Evolutionary conservation across 169 alveolate species (phyloP), one percentile per base, ranked within the genome.

Genomic region (Amoebophrya sp.): DNA sequence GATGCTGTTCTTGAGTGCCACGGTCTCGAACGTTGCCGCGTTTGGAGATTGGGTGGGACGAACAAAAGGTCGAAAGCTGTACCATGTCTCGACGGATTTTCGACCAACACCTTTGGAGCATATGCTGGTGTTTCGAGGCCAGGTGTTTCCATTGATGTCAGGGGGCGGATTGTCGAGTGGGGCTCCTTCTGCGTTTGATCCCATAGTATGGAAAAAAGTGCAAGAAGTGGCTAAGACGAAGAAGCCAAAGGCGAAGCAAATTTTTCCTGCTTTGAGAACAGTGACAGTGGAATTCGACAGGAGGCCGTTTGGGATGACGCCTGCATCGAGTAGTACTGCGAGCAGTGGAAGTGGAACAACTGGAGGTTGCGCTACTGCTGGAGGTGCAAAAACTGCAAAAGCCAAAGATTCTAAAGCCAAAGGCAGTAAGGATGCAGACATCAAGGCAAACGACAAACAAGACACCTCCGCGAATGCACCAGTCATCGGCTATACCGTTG

Each of bases 31-130:
- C 89, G 77, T 90, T 38, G 2, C 12, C 0, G 77, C 89, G 29
- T 36, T 92, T 38, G 92, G 65, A 0, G 94, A 90, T 10, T 92
- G 94, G 94, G 36, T 92, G 33, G 92, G 89, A 23, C 94, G 95
- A 14, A 96, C 96, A 39, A 96, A 96, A 92, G 96, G 96, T 90
- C 96, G 97, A 92, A 98, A 96, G 76, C 98, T 98, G 36, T 96
- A 96, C 90, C 97, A 98, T 0, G 97, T 98, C 92, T 95, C 96
- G 65, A 98, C 99, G 53, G 92, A 95, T 89, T 95, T 96, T 78
- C 95, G 99, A 92, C 99, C 99, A 24, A 98, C 97, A 40, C 99
- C 99, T 23, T 95, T 98, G 89, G 95, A 97, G 78, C 99, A 98
- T 93, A 94, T 93, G 89, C 94, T 98, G 83, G 0, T 65, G 33